Evolutionary conservation across 2,329 filamentous ascomycete genomes (phyloP).

Genomic region (Reticulascus tulasneorum): DNA sequence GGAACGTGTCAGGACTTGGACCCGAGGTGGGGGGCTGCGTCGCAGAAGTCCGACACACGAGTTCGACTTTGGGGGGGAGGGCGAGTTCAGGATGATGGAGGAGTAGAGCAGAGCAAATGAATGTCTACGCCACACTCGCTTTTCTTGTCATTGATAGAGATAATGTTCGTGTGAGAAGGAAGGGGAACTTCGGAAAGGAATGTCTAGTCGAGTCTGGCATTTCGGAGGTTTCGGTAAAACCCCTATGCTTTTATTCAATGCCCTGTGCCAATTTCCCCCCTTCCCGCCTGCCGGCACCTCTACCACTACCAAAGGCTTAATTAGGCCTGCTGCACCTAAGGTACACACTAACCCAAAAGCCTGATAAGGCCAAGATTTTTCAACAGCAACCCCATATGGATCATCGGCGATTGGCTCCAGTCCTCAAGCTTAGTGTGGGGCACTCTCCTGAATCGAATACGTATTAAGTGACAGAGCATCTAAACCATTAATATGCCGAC

Average conservation of each 20-base stretch:
- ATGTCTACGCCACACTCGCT: conserved; percentile 7
- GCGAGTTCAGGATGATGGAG: conserved; percentile 1
- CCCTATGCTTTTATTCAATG: no score
- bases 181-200: conserved; percentile 2
- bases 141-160: conserved; percentile 1
- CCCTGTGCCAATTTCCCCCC: no score
- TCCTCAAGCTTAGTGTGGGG: no score
- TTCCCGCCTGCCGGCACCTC: no score
- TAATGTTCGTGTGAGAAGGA: neutral
- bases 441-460: no score
- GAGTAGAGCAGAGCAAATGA: conserved; percentile 10
- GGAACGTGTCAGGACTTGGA: conserved; percentile 14
- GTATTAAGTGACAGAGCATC: no score
- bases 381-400: no score
- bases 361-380: no score
- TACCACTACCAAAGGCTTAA: no score
- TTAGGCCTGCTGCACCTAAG: no score
- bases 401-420: no score
- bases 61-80: conserved; percentile 6
- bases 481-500: no score
- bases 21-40: conserved; percentile 9
- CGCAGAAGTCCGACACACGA: conserved; percentile 10
- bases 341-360: neutral
- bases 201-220: neutral
- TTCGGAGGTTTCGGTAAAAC: conserved; percentile 11